A percentile compares a stretch with the other conserved stretches of the same genome.
These are phyloP conservation scores for Fraxinus quadrangulata DNA, from an alignment of 257 asterid species.

Conservation along the genomic window DNA sequence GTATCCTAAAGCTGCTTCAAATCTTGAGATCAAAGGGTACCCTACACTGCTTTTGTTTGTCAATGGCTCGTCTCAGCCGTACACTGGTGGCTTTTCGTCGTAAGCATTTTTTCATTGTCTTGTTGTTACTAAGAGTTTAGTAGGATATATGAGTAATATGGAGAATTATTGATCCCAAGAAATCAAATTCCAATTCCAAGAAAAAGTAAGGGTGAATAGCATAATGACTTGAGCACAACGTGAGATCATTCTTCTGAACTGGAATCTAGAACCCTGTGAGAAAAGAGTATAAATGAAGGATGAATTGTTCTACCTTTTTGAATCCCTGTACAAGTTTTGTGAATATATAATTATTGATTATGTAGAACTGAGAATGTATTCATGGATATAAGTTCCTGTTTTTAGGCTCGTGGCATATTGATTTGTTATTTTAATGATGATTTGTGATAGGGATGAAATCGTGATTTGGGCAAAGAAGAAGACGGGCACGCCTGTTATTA, in stretches of 20 bases:
- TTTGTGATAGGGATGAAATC: slow-evolving; percentile 72
- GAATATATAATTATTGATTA: background rate
- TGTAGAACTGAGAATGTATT: background rate
- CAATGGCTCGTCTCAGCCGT: slow-evolving; percentile 79
- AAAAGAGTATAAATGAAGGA: background rate
- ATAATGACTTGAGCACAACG: background rate
- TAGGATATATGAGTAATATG: background rate
- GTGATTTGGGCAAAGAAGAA: slow-evolving; percentile 91
- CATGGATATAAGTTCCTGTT: slow-evolving; percentile 6
- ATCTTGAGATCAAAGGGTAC: slow-evolving; percentile 74
- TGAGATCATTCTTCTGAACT: background rate
- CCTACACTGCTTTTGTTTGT: slow-evolving; percentile 85
- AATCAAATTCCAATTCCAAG: background rate
- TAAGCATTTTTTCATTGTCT: slow-evolving; percentile 37
- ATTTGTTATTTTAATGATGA: background rate
- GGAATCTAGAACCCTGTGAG: background rate
- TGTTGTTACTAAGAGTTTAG: background rate
- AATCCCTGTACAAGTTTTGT: background rate
- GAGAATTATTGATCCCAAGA: background rate
- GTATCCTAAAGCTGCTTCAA: slow-evolving; percentile 68
- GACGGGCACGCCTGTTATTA: slow-evolving; percentile 78
- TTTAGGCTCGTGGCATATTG: slow-evolving; percentile 1
- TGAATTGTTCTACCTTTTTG: background rate
- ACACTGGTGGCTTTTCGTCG: slow-evolving; percentile 92
- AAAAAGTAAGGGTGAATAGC: background rate